Evolutionary conservation across 2,329 filamentous ascomycete species (phyloP).

Genomic region (Colletotrichum shisoi): DNA sequence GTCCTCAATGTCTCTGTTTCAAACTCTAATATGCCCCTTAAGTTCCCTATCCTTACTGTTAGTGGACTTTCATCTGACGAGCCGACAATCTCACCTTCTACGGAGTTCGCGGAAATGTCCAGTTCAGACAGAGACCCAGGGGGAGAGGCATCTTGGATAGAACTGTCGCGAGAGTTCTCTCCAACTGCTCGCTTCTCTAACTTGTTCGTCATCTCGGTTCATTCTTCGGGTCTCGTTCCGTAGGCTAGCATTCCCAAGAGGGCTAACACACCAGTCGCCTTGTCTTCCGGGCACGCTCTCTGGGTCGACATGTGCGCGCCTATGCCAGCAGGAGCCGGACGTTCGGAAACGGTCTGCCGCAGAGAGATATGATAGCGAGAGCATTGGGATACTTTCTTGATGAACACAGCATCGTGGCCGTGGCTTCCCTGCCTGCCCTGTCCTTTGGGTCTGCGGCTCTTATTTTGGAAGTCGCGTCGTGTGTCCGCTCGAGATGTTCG

Average conservation of each 20-base stretch:
- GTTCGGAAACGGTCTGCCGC: neutral
- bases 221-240: neutral
- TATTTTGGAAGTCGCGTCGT: neutral
- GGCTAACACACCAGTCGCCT: too few relatives aligned
- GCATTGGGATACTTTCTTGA: neutral
- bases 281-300: too few relatives aligned
- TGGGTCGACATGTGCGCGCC: too few relatives aligned
- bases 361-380: neutral
- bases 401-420: too few relatives aligned
- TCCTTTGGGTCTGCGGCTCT: neutral
- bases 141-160: neutral
- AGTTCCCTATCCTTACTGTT: neutral
- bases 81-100: neutral
- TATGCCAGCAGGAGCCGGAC: neutral
- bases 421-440: neutral
- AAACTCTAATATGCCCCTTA: constrained; percentile 11
- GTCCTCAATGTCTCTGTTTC: constrained; percentile 3
- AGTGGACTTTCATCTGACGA: neutral
- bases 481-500: neutral
- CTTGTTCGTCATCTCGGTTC: neutral
- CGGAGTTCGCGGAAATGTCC: neutral
- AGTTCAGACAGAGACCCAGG: neutral
- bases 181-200: neutral
- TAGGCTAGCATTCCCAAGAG: neutral
- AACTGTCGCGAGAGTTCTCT: neutral